Evolutionary conservation across 2,329 filamentous ascomycete species (phyloP).

Genomic region (Coniochaeta ligniaria): DNA sequence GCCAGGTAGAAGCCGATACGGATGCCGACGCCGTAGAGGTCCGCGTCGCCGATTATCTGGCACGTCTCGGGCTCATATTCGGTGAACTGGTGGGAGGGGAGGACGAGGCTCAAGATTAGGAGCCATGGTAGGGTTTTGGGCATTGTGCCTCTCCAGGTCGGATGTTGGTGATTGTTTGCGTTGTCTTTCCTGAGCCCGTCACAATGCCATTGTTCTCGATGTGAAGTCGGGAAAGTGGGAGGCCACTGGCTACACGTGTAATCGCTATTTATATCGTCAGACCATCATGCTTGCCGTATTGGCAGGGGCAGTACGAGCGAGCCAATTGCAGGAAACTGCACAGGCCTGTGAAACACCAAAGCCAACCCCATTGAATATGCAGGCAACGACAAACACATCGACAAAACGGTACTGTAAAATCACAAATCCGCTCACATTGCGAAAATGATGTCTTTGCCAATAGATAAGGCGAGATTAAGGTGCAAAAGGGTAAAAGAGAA

Average conservation of each 20-base stretch:
- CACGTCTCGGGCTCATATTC: neutral
- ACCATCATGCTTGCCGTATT: neutral
- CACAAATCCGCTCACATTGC: no score
- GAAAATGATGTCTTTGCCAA: no score
- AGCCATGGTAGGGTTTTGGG: neutral
- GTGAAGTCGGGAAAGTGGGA: neutral
- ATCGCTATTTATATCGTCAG: neutral
- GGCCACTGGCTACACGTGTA: neutral
- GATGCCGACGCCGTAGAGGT: conserved; percentile 5
- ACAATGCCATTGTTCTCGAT: neutral
- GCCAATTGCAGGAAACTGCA: neutral
- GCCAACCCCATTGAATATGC: no score
- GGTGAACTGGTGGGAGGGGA: neutral
- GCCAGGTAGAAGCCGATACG: conserved; percentile 4
- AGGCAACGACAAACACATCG: no score
- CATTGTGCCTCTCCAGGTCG: neutral
- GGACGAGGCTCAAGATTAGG: neutral
- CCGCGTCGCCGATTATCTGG: conserved; percentile 3
- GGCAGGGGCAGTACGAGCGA: neutral
- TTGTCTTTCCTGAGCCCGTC: neutral
- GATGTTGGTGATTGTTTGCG: no score
- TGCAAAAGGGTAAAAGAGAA: neutral
- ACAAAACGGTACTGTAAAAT: no score
- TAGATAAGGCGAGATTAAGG: no score
- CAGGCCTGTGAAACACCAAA: no score